These are phyloP conservation scores for Rubus idaeus DNA, from an alignment of 306 rosid species.

Conservation along the genomic window DNA sequence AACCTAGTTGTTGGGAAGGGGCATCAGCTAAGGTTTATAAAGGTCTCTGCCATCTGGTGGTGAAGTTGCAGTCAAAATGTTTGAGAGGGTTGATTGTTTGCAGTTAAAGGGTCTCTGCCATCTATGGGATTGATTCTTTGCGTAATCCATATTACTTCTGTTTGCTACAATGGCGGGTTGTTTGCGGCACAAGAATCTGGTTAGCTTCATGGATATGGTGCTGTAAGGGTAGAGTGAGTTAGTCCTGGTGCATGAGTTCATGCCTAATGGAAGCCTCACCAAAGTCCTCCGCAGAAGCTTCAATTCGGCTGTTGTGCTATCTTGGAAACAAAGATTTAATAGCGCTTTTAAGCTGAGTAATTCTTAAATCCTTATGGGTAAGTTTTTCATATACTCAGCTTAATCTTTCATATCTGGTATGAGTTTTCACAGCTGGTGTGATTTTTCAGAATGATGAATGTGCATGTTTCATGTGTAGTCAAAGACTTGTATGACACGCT, in stretches of 20 bases:
- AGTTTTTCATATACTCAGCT: too few species aligned
- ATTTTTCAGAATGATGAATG: too few species aligned
- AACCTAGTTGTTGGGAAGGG: slow-evolving; percentile 71
- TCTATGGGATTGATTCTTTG: slow-evolving; percentile 15
- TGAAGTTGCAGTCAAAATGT: too few species aligned
- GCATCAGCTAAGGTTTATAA: slow-evolving; percentile 67
- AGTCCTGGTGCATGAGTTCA: slow-evolving; percentile 69
- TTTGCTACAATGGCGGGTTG: neutral
- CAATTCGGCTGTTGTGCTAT: slow-evolving; percentile 39
- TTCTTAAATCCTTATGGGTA: too few species aligned
- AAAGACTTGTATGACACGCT: too few species aligned
- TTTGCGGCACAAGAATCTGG: slow-evolving; percentile 60
- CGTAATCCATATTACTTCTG: neutral
- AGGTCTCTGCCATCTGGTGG: too few species aligned
- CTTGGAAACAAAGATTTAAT: slow-evolving; percentile 66
- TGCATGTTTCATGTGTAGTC: too few species aligned
- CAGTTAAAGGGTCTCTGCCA: slow-evolving; percentile 57
- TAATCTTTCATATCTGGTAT: too few species aligned
- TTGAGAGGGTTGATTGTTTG: too few species aligned
- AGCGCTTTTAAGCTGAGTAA: too few species aligned
- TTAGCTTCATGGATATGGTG: slow-evolving; percentile 84
- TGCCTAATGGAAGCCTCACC: slow-evolving; percentile 73
- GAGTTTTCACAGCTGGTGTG: too few species aligned
- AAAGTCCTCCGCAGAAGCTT: slow-evolving; percentile 51
- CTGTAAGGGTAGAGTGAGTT: slow-evolving; percentile 65